Evolutionary conservation across 768 basidiomycete species (phyloP).

Genomic region (Hygrocybe coccinea): DNA sequence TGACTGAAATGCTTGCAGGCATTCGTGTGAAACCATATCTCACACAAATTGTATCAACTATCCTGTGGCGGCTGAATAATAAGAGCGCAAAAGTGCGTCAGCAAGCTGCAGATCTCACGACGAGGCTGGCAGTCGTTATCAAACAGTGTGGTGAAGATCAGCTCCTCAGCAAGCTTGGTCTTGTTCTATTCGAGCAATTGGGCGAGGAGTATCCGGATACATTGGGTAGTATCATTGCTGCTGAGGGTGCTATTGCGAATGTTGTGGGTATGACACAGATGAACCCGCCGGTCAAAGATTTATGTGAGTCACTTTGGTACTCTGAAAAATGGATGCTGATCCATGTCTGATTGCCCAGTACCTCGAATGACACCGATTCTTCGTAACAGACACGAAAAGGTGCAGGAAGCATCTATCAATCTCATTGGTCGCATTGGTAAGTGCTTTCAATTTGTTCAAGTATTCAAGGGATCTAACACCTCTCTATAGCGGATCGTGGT

Average conservation of each 20-base stretch:
- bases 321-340: not conserved
- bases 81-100: slow-evolving; percentile 99
- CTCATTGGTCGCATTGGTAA: slow-evolving; percentile 90
- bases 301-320: slow-evolving; percentile 57
- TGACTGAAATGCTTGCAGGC: not conserved
- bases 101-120: slow-evolving; percentile 97
- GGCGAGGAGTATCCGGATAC: slow-evolving; percentile 99
- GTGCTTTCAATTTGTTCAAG: slow-evolving; percentile 25
- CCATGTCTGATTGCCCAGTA: slow-evolving; percentile 45
- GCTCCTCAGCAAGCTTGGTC: slow-evolving; percentile 89
- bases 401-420: slow-evolving; percentile 99
- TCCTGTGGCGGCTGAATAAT: slow-evolving; percentile 99
- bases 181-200: slow-evolving; percentile 96
- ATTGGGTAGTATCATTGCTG: slow-evolving; percentile 97
- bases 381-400: slow-evolving; percentile 97
- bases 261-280: slow-evolving; percentile 99
- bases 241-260: slow-evolving; percentile 97
- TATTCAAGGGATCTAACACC: slow-evolving; percentile 13
- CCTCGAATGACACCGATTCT: slow-evolving; percentile 99
- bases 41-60: slow-evolving; percentile 97
- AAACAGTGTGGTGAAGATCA: slow-evolving; percentile 98
- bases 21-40: slow-evolving; percentile 98
- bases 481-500: slow-evolving; percentile 78
- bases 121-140: slow-evolving; percentile 94
- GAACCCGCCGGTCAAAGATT: slow-evolving; percentile 99